phyloP scores from a whole-genome alignment of 2,329 filamentous ascomycete genomes.

The Sordariomycetes sp. region DNA sequence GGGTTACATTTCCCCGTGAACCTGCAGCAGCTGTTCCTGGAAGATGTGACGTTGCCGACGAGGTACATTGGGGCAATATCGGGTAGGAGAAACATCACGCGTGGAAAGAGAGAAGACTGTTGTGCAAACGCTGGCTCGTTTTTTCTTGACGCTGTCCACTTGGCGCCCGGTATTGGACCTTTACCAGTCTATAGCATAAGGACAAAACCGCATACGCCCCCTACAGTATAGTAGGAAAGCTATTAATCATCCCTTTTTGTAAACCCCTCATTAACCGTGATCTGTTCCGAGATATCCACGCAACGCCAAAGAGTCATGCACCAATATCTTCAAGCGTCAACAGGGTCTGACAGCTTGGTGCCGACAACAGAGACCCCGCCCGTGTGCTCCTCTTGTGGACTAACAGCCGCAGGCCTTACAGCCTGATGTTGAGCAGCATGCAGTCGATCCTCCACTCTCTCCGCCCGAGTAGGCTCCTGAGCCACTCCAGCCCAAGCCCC shows the following conservation, averaged over 20 bases:
- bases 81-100: too few species aligned
- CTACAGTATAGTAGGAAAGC: background rate
- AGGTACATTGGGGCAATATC: too few species aligned
- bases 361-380: background rate
- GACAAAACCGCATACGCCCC: background rate
- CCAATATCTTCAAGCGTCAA: background rate
- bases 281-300: background rate
- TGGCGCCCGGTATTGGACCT: background rate
- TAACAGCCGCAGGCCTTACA: conserved; percentile 29
- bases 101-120: too few species aligned
- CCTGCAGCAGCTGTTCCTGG: too few species aligned
- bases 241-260: background rate
- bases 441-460: conserved; percentile 88
- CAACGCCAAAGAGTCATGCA: background rate
- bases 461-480: conserved; percentile 68
- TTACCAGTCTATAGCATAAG: background rate
- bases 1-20: too few species aligned
- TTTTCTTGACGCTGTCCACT: too few species aligned
- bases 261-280: background rate
- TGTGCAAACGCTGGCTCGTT: too few species aligned
- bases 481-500: conserved; percentile 74
- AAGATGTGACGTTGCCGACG: too few species aligned
- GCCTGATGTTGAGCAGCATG: conserved; percentile 73
- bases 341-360: background rate
- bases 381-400: background rate